phyloP scores from a whole-genome alignment of 495 filamentous ascomycete genomes.

The Podospora bellae-mahoneyi region DNA sequence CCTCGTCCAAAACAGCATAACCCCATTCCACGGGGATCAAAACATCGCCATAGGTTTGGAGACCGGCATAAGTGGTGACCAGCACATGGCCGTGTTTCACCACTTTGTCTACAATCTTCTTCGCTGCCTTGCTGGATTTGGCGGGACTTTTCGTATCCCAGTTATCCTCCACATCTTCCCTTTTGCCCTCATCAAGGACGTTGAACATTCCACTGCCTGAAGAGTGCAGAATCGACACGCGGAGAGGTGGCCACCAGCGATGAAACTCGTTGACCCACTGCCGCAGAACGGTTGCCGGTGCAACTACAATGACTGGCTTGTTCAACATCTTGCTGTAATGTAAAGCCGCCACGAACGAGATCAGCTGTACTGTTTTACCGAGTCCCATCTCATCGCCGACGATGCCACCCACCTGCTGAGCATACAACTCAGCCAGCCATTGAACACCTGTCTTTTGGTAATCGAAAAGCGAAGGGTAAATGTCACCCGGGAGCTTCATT shows the following conservation, averaged over 20 bases:
- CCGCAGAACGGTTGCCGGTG: conserved; percentile 88
- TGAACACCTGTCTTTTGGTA: conserved; percentile 95
- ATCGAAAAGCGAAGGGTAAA: conserved; percentile 83
- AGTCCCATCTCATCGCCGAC: conserved; percentile 98
- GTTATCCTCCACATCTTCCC: conserved; percentile 63
- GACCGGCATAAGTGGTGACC: conserved; percentile 89
- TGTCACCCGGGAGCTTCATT: conserved; percentile 82
- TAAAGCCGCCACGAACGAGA: conserved; percentile 83
- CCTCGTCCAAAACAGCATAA: conserved; percentile 92
- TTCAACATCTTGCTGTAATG: conserved; percentile 83
- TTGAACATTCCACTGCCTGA: conserved; percentile 96
- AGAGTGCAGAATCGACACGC: conserved; percentile 90
- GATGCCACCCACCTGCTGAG: conserved; percentile 86
- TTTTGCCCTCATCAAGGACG: conserved; percentile 60
- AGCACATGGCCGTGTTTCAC: conserved; percentile 86
- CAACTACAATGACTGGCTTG: conserved; percentile 83
- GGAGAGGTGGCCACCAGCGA: conserved; percentile 92
- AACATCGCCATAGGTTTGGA: conserved; percentile 78
- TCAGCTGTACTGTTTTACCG: conserved; percentile 91
- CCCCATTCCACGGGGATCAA: conserved; percentile 83
- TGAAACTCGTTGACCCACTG: conserved; percentile 99
- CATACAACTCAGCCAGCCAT: conserved; percentile 93
- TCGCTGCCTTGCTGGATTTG: conserved; percentile 58
- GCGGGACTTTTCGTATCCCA: conserved; percentile 38
- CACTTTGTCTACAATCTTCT: conserved; percentile 76